Conservation (phyloP, 306 rosid species). For the Prinsepia uniflora region DNA sequence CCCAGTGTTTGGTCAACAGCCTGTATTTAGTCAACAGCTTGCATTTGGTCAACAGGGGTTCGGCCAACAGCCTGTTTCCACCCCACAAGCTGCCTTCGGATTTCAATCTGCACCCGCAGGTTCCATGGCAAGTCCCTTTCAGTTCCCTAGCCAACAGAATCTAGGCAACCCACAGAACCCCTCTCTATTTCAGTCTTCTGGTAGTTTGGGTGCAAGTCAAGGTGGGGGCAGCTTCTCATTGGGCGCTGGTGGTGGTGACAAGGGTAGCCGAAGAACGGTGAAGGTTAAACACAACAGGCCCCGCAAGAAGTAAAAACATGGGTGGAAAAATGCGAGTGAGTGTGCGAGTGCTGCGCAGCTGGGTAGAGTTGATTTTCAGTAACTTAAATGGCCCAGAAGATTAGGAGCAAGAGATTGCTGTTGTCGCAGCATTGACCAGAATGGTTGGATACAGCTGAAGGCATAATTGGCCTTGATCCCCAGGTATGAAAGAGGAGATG, state of each 20-base stretch:
- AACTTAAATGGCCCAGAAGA: constrained; percentile 11
- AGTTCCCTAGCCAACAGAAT: constrained; percentile 54
- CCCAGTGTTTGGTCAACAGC: constrained; percentile 51
- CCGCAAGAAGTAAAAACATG: constrained; percentile 56
- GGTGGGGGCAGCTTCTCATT: constrained; percentile 73
- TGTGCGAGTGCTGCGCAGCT: background rate
- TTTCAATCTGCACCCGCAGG: constrained; percentile 49
- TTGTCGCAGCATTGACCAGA: constrained; percentile 14
- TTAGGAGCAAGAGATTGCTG: constrained; percentile 17
- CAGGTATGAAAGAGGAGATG: constrained; percentile 18
- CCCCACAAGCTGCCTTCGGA: constrained; percentile 46
- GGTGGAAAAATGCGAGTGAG: constrained; percentile 12
- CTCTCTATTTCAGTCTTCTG: constrained; percentile 66
- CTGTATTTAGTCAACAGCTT: constrained; percentile 53
- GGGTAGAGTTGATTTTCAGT: background rate
- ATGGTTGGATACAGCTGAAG: constrained; percentile 26
- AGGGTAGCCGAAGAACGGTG: constrained; percentile 49
- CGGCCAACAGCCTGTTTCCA: constrained; percentile 42
- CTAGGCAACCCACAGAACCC: constrained; percentile 46
- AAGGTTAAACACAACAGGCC: constrained; percentile 44
- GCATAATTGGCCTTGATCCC: constrained; percentile 20
- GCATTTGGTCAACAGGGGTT: constrained; percentile 55
- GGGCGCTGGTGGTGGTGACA: constrained; percentile 73
- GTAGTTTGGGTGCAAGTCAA: constrained; percentile 48
- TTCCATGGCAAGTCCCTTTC: constrained; percentile 47